Base-by-base conservation (phyloP, 2,329 filamentous ascomycete genomes). In the Cephalotrichum gorgonifer region DNA sequence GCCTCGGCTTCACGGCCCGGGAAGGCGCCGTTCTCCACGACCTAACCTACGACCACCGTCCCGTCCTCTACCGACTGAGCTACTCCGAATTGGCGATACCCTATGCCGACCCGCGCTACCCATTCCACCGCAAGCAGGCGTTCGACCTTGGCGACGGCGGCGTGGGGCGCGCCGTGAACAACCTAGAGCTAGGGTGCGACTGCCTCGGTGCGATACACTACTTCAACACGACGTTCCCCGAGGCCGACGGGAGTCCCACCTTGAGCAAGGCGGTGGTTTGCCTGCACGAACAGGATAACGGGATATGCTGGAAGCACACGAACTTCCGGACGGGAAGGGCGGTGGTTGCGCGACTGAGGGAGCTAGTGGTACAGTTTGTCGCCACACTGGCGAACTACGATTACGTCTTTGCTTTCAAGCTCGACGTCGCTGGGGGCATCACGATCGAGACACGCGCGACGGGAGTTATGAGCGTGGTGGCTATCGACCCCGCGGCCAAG, bases 131-230 rank as follows among this genome's bases (percentile, higher is more conserved):
- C 39, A 87, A 88, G 60, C 78, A 82, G 48, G 83, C 83, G 1
- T 86, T 88, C 56, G 83, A 87, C 55, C 77, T 87, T 52, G 84
- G 84, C 7, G 82, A 87, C 51, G 79, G 75, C 9, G 83, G 83
- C 5, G 77, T 79, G 23, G 84, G 84, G 2, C 73, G 78, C 44
- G 78, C 74, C 44, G 79, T 81, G 15, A 88, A 88, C 61, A 85
- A 85, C 53, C 71, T 88, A 3, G 68, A 72, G 15, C 70, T 86
- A 0, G 83, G 83, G 17, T 86, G 83, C 50, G 83, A 87, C 58
- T 83, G 84, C 54, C 71, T 88, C 0, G 85, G 85, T 6, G 73
- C 76, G 1, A 85, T 85, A 55, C 77, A 83, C 51, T 75, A 75
- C 54, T 76, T 87, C 51, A 79, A 83, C 55, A 73, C 71, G 0